Base-by-base conservation (phyloP, 2,329 filamentous ascomycete genomes). In the Cryphonectria carpinicola region DNA sequence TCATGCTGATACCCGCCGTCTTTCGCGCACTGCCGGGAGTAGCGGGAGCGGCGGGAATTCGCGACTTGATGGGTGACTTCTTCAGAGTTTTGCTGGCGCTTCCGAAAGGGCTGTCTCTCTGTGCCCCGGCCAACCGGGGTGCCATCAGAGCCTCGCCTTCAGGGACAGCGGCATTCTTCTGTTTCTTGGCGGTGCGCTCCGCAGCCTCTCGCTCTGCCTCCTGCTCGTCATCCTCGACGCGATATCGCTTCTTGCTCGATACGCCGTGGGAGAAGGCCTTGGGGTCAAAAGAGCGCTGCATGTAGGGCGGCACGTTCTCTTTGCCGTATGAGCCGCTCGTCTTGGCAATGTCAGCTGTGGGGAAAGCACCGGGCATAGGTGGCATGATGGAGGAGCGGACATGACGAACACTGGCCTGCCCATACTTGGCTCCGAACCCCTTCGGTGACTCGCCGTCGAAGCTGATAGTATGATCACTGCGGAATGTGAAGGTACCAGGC, bases 161-260 rank as follows among this genome's bases (percentile, higher is more conserved):
- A 0, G 82, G 81, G 0, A 83, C 83, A 25, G 81, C 76, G 64
- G 84, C 81, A 58, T 84, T 82, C 80, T 85, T 88, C 54, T 84
- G 84, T 81, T 90, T 90, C 84, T 91, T 91, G 37, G 84, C 81
- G 1, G 85, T 85, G 19, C 87, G 85, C 70, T 85, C 81, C 2
- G 78, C 79, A 3, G 81, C 84, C 72, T 85, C 82, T 62, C 82
- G 78, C 66, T 86, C 84, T 0, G 84, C 83, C 46, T 87, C 85
- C 67, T 89, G 88, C 68, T 88, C 87, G 58, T 89, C 87, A 64
- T 84, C 85, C 67, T 80, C 85, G 22, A 85, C 84, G n/a, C 89
- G 84, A 75, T 86, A 84, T 37, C 89, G 87, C 80, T 90, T 92
- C 83, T 92, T 91, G 81, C 88, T 91, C 10, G 83, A 79, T 80